Base-by-base conservation (phyloP, 306 rosid genomes). In the Rosa chinensis region DNA sequence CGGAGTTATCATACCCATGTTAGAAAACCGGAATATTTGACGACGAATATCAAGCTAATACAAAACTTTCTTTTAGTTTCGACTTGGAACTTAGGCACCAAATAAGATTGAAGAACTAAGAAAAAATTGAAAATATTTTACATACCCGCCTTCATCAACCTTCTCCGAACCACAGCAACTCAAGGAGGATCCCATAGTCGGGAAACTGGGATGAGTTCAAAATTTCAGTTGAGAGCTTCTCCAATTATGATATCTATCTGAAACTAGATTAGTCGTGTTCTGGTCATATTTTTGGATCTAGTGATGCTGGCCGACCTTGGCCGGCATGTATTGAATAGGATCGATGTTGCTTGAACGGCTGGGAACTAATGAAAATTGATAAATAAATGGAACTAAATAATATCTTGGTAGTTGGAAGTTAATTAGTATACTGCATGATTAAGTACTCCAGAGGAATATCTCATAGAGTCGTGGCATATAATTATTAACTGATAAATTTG, bases 121-220 rank as follows among this genome's bases (percentile, higher is more conserved):
- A 6, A 32, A 66, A 35, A 66, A 39, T 16, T 23, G 40, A 23
- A 13, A 50, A 12, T 25, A 6, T 62, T 45, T 10, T 9, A 80
- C 90, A 10, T 82, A 94, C 97, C 84, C 87, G 85, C 82, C 89
- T 86, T 88, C 89, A 7, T 92, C 97, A 3, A 83, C 85, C 78
- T 81, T 83, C 77, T 94, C 92, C 11, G 94, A 72, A 74, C 80
- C 77, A n/a, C 91, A 89, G 83, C 92, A 92, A 74, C 92, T 92
- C 37, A 84, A 23, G 47, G 66, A 72, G 32, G 95, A 91, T 73
- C 99, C 99, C 99, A 92, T 94, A 16, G 71, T 35, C 17, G 10
- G 70, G 44, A 64, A 35, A 28, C 70, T 40, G 63, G 21, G 68
- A 71, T 48, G 43, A 40, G 44, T 70, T 59, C 70, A 74, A 80